These are phyloP conservation scores for Talaromyces proteolyticus DNA, from an alignment of 495 filamentous ascomycete genomes.

Conservation along the genomic window DNA sequence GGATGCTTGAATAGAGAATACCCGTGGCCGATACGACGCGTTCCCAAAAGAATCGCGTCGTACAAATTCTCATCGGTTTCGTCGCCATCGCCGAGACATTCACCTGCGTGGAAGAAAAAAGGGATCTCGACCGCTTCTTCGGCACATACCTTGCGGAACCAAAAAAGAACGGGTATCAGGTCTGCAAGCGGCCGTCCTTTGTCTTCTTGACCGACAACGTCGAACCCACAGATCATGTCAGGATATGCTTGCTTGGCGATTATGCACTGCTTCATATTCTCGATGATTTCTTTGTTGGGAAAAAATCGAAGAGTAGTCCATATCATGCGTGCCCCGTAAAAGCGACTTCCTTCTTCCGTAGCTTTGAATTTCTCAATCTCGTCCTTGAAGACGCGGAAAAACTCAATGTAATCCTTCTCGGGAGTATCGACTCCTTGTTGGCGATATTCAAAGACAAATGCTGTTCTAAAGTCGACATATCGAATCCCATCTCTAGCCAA, in stretches of 20 bases:
- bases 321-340: conserved; percentile 85
- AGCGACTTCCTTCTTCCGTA: conserved; percentile 61
- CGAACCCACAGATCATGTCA: conserved; percentile 76
- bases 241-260: conserved; percentile 72
- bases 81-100: conserved; percentile 72
- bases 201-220: conserved; percentile 84
- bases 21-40: conserved; percentile 82
- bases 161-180: conserved; percentile 78
- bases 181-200: conserved; percentile 67
- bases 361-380: conserved; percentile 72
- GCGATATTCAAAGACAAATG: conserved; percentile 57
- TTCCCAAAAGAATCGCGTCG: conserved; percentile 83
- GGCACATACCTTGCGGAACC: conserved; percentile 81
- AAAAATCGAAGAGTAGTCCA: conserved; percentile 70
- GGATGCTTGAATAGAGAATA: conserved; percentile 90
- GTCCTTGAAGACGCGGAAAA: conserved; percentile 67
- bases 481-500: conserved; percentile 70
- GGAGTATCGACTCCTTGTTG: conserved; percentile 49
- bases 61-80: conserved; percentile 79
- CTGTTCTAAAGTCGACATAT: conserved; percentile 67
- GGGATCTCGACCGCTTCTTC: conserved; percentile 80
- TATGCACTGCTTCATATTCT: conserved; percentile 83
- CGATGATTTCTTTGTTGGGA: conserved; percentile 57
- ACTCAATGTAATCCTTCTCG: conserved; percentile 56
- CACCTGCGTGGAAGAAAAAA: conserved; percentile 93